Base-by-base conservation (phyloP, 2,329 filamentous ascomycete genomes). In the Cercospora sp. region DNA sequence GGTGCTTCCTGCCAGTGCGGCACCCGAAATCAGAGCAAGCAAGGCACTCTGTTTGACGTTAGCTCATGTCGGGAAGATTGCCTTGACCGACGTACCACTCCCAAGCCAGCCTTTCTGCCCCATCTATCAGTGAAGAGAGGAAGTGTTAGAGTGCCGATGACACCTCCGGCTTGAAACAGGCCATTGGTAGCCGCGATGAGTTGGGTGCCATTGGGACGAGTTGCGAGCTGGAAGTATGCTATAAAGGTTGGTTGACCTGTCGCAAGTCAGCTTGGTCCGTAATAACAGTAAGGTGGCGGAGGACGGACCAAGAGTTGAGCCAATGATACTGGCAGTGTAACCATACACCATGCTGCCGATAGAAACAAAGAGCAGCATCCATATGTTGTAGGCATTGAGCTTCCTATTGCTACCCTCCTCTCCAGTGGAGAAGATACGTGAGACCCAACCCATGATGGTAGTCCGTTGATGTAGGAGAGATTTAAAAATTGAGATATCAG, bases 11-110 rank as follows among this genome's bases (percentile, higher is more conserved):
- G 72, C 70, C 37, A 73, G 61, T 21, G 74, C 63, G 16, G 77
- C 76, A 8, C 76, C 77, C 13, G 76, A 76, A 24, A 77, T 69
- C 34, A 77, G 66, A 32, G 67, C 67, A 7, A 79, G 68, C 7
- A 75, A 66, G 13, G 75, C 68, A 24, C 65, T 67, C 69, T 69
- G 37, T 16, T 7, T 24, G 5, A 7, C 13, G 34, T 70, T 21
- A 70, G 66, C 40, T 26, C 12, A 16, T 26, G 3, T 24, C 21
- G 26, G 6, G 3, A 37, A 5, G 7, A 34, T 34, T 6, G 4
- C 13, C 26, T 16, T 16, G 12, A 24, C 8, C 3, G 3, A 66
- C 69, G 24, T 37, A 71, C 70, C 5, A 72, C 66, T 24, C 63
- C 70, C 28, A 70, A 61, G 9, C 70, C 72, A 18, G 64, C 70